Base-by-base conservation (phyloP, 148 eudicot species). In the Vaccinium vitisidaea region DNA sequence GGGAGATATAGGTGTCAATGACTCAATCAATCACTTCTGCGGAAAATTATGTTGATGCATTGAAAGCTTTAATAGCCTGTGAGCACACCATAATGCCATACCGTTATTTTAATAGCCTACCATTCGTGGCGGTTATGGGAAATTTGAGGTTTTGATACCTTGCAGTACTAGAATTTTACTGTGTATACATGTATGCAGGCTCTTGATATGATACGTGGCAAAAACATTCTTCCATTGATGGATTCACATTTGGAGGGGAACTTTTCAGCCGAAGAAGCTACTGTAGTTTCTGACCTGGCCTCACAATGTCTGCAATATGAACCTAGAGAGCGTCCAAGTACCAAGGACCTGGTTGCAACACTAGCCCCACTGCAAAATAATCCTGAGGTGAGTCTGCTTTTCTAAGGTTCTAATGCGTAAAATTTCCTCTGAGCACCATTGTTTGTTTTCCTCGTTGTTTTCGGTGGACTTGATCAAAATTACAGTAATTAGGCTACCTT, bases 131-230 rank as follows among this genome's bases (percentile, higher is more conserved):
- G 18, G 8, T 56, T 74, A 32, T 48, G 49, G 54, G 76, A 55
- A 23, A 27, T 14, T 30, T 46, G 83, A 16, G 19, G 46, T 65
- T 7, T 49, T 36, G 65, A 15, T 43, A 77, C 11, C 21, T 61
- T 15, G 16, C 50, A 25, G 58, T 67, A 15, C 70, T 85, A 67
- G 55, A 86, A n/a, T 48, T 88, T 25, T 65, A 11, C 55, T 74
- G 48, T 3, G 36, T 74, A 36, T 21, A 0, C 46, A 43, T 43
- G 46, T 43, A 43, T 43, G 46, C 46, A 43, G 46, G 46, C 46
- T 43, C 46, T 5, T 43, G 46, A 43, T 43, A 43, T 43, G 46
- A 43, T 43, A 43, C 46, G 46, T 43, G 46, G 46, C 7, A 43
- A 5, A 43, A 43, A 43, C 6, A 43, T 43, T 43, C 6, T 43